Base-by-base conservation (phyloP, 1,284 basidiomycete genomes). In the Heterobasidion occidentale region DNA sequence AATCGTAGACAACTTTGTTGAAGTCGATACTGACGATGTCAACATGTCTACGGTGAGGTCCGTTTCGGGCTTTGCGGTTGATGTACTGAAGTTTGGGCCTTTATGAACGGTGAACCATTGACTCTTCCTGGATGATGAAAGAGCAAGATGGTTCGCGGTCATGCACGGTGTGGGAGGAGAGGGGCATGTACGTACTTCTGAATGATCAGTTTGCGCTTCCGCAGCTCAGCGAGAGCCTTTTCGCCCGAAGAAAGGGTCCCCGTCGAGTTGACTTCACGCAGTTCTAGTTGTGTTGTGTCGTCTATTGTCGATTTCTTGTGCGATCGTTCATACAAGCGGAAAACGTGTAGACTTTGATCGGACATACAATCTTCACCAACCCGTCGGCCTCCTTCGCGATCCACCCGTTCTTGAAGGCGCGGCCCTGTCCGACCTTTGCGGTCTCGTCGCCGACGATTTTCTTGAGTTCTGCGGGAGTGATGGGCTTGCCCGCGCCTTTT, bases 401-500 rank as follows among this genome's bases (percentile, higher is more conserved):
- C 95, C 97, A 99, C 62, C 91, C 92, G 67, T 92, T 96, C 76
- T 95, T 97, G 82, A 99, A 98, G 20, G 96, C 97, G 61, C 91
- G 84, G 34, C 89, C 88, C 72, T 99, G 97, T 2, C 97, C 97
- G 60, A 90, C 81, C 75, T 94, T 96, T 17, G 90, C 85, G 6
- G 83, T 80, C 63, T 95, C 92, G 57, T 89, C 86, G 9, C 94
- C 94, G 9, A 97, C 80, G 56, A 74, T 70, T 62, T 80, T 79
- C 73, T 90, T 89, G 12, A 96, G 74, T 55, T 90, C 80, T 50
- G 77, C 80, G 0, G 81, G 77, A 9, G 81, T 78, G 27, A 94
- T 60, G 4, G 91, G 86, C 35, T 73, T 64, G 2, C 87, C 88
- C 57, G 83, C 74, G 1, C 89, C 92, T 61, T 86, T 87, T 7